A percentile compares a stretch with the other conserved stretches of the same genome.
phyloP scores from a whole-genome alignment of 176 grass and related monocot genomes.

The Poa pratensis region DNA sequence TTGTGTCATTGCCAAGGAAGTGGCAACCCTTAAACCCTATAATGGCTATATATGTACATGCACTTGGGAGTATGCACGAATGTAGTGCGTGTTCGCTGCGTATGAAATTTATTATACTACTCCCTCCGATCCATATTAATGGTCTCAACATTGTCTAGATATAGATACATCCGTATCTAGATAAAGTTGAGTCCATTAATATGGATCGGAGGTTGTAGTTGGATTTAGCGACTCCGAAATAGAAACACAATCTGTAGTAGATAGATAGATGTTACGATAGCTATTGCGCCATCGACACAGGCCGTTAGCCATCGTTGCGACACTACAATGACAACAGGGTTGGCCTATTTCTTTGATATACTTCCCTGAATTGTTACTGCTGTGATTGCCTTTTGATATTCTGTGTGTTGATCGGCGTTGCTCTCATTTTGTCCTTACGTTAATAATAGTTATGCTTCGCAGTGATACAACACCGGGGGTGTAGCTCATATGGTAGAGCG shows the following conservation, averaged over 20 bases:
- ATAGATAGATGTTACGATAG: background rate
- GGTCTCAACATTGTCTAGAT: too few species aligned
- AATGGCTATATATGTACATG: background rate
- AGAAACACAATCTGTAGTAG: background rate
- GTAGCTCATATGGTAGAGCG: conserved; percentile 99
- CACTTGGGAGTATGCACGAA: background rate
- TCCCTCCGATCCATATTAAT: too few species aligned
- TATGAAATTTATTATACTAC: background rate
- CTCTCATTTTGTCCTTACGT: too few species aligned
- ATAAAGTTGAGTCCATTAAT: too few species aligned
- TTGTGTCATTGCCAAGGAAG: background rate
- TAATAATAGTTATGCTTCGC: too few species aligned
- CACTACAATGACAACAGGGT: background rate
- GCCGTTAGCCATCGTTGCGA: background rate
- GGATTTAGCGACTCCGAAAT: background rate
- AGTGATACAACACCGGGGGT: too few species aligned
- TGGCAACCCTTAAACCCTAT: background rate
- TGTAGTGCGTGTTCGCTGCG: background rate
- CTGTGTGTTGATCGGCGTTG: too few species aligned
- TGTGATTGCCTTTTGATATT: too few species aligned
- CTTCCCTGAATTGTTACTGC: too few species aligned
- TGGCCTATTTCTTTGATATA: too few species aligned
- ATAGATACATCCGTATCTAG: too few species aligned
- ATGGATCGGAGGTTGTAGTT: too few species aligned
- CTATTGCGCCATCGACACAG: background rate